Percentiles rank a stretch among this genome's conserved stretches.
Conservation (phyloP, 176 grass and related monocot genomes). For the Cymbopogon citratus region DNA sequence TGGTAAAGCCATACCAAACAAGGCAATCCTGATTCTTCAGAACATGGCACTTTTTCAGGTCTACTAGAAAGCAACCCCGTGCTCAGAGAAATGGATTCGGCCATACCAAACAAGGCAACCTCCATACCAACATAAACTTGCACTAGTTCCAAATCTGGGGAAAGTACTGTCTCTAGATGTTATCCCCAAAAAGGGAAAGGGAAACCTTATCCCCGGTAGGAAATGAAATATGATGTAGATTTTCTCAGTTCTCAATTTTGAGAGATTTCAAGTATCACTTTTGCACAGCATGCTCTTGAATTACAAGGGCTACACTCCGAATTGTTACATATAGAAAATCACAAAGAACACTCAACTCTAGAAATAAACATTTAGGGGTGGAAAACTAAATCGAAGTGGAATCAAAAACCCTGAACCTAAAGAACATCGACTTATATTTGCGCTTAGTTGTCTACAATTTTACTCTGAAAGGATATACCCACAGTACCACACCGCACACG, state of each 20-base stretch:
- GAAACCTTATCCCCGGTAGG: background rate
- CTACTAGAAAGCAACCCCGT: background rate
- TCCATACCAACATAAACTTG: background rate
- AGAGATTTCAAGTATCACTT: background rate
- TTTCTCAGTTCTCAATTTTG: background rate
- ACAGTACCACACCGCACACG: background rate
- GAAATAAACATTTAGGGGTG: background rate
- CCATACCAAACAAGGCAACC: background rate
- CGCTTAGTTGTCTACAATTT: background rate
- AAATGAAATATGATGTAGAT: background rate
- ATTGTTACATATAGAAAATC: background rate
- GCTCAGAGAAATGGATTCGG: background rate
- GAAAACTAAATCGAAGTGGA: too few species aligned
- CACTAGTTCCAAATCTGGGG: background rate
- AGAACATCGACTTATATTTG: background rate
- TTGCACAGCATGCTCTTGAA: background rate
- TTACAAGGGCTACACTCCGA: background rate
- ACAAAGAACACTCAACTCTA: background rate
- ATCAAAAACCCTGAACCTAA: background rate
- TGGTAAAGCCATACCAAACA: background rate
- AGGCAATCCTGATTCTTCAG: background rate
- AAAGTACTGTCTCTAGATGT: background rate
- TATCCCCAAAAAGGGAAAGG: background rate
- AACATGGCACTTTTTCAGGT: background rate
- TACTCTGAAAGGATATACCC: background rate